Conservation (phyloP, 2,329 filamentous ascomycete genomes). For the Albifimbria verrucaria region DNA sequence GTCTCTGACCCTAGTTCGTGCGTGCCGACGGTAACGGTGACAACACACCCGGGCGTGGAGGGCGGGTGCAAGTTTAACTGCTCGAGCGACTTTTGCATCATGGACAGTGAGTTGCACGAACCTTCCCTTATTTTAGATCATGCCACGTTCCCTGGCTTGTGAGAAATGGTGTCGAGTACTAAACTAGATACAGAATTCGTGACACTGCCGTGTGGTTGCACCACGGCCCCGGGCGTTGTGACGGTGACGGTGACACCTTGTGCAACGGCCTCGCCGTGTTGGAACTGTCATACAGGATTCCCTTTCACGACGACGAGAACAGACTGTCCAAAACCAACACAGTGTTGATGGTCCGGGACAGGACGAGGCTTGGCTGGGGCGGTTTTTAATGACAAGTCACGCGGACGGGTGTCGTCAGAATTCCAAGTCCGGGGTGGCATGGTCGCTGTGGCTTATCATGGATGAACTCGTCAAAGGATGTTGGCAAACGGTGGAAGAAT, state of each 20-base stretch:
- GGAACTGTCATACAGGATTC: conserved; percentile 3
- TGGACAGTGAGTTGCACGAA: conserved; percentile 12
- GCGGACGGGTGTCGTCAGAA: background rate
- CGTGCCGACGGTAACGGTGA: conserved; percentile 13
- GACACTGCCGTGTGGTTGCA: conserved; percentile 15
- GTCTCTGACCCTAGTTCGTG: conserved; percentile 2
- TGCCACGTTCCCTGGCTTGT: background rate
- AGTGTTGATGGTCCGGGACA: background rate
- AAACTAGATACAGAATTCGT: conserved; percentile 6
- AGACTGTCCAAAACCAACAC: background rate
- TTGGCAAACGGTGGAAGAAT: too few species aligned
- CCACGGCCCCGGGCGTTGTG: conserved; percentile 8
- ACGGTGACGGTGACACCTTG: conserved; percentile 9
- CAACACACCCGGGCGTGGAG: conserved; percentile 5
- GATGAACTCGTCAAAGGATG: too few species aligned
- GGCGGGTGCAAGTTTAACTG: conserved; percentile 11
- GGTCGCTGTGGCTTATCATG: too few species aligned
- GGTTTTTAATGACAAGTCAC: background rate
- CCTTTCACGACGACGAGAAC: background rate
- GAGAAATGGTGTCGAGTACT: too few species aligned
- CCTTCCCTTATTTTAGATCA: too few species aligned
- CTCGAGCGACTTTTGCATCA: conserved; percentile 12
- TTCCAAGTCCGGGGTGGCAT: too few species aligned
- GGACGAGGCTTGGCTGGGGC: background rate
- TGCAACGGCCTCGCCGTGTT: conserved; percentile 6